phyloP scores from a whole-genome alignment of 805 yeast genomes.

The Hermanozyma aechmeae region DNA sequence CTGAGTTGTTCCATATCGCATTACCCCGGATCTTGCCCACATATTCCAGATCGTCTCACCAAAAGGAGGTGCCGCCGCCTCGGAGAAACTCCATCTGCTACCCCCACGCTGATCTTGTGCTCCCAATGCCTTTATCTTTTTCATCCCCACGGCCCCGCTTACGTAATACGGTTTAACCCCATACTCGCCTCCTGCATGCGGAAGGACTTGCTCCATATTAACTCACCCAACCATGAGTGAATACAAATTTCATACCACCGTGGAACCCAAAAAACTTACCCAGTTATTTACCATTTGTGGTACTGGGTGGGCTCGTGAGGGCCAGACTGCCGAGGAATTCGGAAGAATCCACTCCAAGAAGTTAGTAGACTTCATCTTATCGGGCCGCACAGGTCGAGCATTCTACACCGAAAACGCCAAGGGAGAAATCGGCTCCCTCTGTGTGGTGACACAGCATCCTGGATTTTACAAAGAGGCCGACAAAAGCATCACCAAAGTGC shows the following conservation, averaged over 20 bases:
- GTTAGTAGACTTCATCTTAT: slow-evolving; percentile 7
- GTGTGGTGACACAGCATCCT: slow-evolving; percentile 13
- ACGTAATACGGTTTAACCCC: too few relatives aligned
- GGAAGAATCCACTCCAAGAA: slow-evolving; percentile 11
- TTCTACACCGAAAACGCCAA: slow-evolving; percentile 17
- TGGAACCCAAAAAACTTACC: slow-evolving; percentile 14
- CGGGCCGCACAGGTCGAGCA: slow-evolving; percentile 13
- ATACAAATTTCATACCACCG: slow-evolving; percentile 10
- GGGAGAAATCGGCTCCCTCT: slow-evolving; percentile 14
- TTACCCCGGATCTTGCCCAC: too few relatives aligned
- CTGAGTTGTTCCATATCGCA: too few relatives aligned
- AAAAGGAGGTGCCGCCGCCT: too few relatives aligned
- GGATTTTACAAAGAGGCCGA: slow-evolving; percentile 22
- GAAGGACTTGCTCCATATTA: too few relatives aligned
- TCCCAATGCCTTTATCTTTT: too few relatives aligned
- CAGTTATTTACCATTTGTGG: slow-evolving; percentile 15
- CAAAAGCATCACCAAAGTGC: slow-evolving; percentile 14
- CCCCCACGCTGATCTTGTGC: too few relatives aligned
- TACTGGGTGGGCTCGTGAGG: slow-evolving; percentile 14
- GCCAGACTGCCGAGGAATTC: slow-evolving; percentile 12
- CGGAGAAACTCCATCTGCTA: too few relatives aligned
- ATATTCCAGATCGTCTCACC: too few relatives aligned
- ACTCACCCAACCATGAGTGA: slow-evolving; percentile 6
- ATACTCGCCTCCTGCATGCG: too few relatives aligned
- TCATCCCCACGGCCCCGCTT: too few relatives aligned